Base-by-base conservation (phyloP, 768 basidiomycete species). In the Tylopilus balloui region DNA sequence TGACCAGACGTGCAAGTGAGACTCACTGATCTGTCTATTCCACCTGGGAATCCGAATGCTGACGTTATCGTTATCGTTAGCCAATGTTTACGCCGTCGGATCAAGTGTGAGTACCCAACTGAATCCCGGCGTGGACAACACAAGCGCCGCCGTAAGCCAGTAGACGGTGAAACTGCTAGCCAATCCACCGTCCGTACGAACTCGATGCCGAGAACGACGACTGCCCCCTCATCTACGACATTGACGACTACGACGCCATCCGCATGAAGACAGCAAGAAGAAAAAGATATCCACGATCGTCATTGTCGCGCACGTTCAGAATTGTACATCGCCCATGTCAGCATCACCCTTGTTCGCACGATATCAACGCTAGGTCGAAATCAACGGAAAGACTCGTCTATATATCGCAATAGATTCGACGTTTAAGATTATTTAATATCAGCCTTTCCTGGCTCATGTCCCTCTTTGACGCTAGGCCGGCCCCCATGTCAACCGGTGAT, bases 121-220 rank as follows among this genome's bases (percentile, higher is more conserved):
- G 74, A 77, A 49, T 76, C 73, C 11, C 71, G 72, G 41, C 69
- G 76, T 27, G 76, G 76, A 3, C 73, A 76, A 51, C 75, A 77
- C 61, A 69, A 75, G 51, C 66, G 66, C 20, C 66, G 66, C 34
- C 68, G 66, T 37, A 67, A 67, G 47, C 61, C 55, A 34, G 48
- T 51, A 25, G 66, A 67, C 20, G 45, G 57, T n/a, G 66, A 65
- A 27, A 17, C 61, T 52, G 29, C 54, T 10, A 31, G 35, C 37
- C 62, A 66, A 42, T 44, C 53, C 11, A 25, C 59, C 15, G 20
- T 44, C 36, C 65, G 54, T 25, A 47, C 65, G 32, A 67, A 51
- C 40, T 52, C 60, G 31, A 51, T 52, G 25, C 52, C 60, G 17
- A 56, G 34, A 41, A 54, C 52, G 32, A 45, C 53, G n/a, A 48